phyloP scores from a whole-genome alignment of 805 yeast species.

The Lipomyces sp. region DNA sequence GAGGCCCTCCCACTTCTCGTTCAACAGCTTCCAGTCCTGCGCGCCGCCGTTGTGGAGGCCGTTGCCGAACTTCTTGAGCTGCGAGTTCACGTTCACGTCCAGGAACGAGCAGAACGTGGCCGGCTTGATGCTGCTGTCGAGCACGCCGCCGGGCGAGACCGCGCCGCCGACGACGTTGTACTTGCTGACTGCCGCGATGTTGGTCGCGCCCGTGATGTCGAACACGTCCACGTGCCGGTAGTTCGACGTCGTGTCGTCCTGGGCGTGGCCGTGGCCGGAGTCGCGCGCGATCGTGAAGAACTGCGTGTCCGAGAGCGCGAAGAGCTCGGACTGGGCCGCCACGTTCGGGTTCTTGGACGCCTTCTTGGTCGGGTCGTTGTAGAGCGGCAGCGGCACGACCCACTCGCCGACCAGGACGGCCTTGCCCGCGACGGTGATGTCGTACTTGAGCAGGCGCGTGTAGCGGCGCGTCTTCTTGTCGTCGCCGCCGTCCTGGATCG shows the following conservation, averaged over 20 bases:
- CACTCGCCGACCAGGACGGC: slow-evolving; percentile 20
- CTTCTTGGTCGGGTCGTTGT: slow-evolving; percentile 8
- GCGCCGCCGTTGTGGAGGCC: slow-evolving; percentile 28
- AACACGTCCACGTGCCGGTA: slow-evolving; percentile 22
- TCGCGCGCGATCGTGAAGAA: slow-evolving; percentile 25
- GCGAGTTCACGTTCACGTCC: slow-evolving; percentile 18
- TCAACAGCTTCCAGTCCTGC: slow-evolving; percentile 19
- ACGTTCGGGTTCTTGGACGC: slow-evolving; percentile 17
- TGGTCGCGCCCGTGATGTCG: slow-evolving; percentile 21
- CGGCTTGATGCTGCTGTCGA: slow-evolving; percentile 15
- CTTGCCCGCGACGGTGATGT: slow-evolving; percentile 1
- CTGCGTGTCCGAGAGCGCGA: slow-evolving; percentile 19
- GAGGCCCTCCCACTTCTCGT: slow-evolving; percentile 29
- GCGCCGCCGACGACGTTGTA: slow-evolving; percentile 22
- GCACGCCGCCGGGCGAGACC: slow-evolving; percentile 22
- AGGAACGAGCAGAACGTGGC: slow-evolving; percentile 24
- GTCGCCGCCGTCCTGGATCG: slow-evolving; percentile 25
- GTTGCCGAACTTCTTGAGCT: slow-evolving; percentile 19
- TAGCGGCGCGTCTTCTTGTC: slow-evolving; percentile 16
- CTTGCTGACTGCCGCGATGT: slow-evolving; percentile 8
- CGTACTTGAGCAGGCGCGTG: slow-evolving; percentile 23
- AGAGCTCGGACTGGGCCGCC: slow-evolving; percentile 27
- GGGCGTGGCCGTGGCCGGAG: slow-evolving; percentile 23
- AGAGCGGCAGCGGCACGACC: slow-evolving; percentile 22
- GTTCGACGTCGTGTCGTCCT: slow-evolving; percentile 13